A percentile compares a stretch with the other conserved stretches of the same genome.
Evolutionary conservation across 2,329 filamentous ascomycete species (phyloP).

Genomic region (Cercospora berteroae): DNA sequence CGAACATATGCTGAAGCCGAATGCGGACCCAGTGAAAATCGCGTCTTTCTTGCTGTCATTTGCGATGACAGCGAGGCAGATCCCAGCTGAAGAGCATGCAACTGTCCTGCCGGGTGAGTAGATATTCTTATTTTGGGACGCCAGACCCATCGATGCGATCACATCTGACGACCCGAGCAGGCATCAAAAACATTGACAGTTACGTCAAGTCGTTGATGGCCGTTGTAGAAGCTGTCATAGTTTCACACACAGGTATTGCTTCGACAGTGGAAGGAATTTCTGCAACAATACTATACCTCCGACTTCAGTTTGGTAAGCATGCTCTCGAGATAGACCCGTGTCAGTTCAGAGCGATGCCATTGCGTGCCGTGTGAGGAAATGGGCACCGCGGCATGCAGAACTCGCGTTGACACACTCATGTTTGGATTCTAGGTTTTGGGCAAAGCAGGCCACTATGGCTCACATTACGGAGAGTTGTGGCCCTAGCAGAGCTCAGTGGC

Average conservation of each 20-base stretch:
- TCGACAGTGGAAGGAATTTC: conserved; percentile 37
- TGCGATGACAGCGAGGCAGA: conserved; percentile 34
- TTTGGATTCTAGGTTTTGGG: conserved; percentile 32
- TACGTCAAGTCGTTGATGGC: conserved; percentile 32
- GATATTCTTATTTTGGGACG: too few relatives aligned
- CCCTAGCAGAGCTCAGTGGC: conserved; percentile 42
- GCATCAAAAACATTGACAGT: conserved; percentile 13
- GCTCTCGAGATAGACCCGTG: background rate
- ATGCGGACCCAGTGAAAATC: conserved; percentile 30
- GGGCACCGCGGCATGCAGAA: background rate
- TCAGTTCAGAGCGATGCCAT: background rate
- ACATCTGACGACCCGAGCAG: background rate
- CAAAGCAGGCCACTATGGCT: conserved; percentile 41
- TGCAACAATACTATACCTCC: conserved; percentile 37
- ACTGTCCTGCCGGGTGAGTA: conserved; percentile 9
- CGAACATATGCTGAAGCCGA: conserved; percentile 27
- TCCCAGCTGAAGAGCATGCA: conserved; percentile 13
- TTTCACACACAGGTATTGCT: conserved; percentile 36
- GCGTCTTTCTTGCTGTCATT: conserved; percentile 34
- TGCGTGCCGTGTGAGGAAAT: background rate
- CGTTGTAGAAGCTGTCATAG: conserved; percentile 31
- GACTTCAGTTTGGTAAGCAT: conserved; percentile 36
- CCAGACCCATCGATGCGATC: background rate
- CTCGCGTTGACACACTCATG: conserved; percentile 25
- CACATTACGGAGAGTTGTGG: conserved; percentile 39